phyloP scores from a whole-genome alignment of 1,139 yeast species.

The Hansenula sp. region DNA sequence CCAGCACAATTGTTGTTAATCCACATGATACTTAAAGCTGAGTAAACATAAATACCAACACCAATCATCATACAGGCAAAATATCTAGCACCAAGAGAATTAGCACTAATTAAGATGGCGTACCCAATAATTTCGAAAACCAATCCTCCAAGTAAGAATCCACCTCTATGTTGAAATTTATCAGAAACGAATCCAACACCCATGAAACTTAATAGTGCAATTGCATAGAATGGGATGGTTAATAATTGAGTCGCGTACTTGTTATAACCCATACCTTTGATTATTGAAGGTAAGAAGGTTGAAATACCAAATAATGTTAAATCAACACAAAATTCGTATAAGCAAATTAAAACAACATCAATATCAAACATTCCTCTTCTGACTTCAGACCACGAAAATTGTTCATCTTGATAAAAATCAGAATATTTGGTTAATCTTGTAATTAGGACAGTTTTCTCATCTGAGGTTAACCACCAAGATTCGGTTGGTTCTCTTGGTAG shows the following conservation, averaged over 20 bases:
- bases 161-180: slow-evolving; percentile 29
- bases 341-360: slow-evolving; percentile 35
- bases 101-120: slow-evolving; percentile 30
- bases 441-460: slow-evolving; percentile 44
- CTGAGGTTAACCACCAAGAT: slow-evolving; percentile 40
- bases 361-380: slow-evolving; percentile 35
- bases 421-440: slow-evolving; percentile 37
- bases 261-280: slow-evolving; percentile 42
- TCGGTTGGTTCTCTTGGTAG: slow-evolving; percentile 15
- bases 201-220: slow-evolving; percentile 37
- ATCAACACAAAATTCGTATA: slow-evolving; percentile 46
- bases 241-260: slow-evolving; percentile 41
- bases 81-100: slow-evolving; percentile 36
- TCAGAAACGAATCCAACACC: slow-evolving; percentile 39
- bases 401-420: slow-evolving; percentile 32
- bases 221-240: slow-evolving; percentile 45
- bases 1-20: slow-evolving; percentile 41
- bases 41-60: slow-evolving; percentile 37
- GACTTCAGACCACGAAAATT: slow-evolving; percentile 40
- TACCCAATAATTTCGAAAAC: slow-evolving; percentile 37
- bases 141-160: slow-evolving; percentile 32
- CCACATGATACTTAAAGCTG: slow-evolving; percentile 44
- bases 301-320: slow-evolving; percentile 43
- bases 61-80: slow-evolving; percentile 44
- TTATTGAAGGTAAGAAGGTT: slow-evolving; percentile 44